A percentile compares a stretch with the other conserved stretches of the same genome.
Conservation (phyloP, 169 alveolate species). For the Besnoitia besnoiti region DNA sequence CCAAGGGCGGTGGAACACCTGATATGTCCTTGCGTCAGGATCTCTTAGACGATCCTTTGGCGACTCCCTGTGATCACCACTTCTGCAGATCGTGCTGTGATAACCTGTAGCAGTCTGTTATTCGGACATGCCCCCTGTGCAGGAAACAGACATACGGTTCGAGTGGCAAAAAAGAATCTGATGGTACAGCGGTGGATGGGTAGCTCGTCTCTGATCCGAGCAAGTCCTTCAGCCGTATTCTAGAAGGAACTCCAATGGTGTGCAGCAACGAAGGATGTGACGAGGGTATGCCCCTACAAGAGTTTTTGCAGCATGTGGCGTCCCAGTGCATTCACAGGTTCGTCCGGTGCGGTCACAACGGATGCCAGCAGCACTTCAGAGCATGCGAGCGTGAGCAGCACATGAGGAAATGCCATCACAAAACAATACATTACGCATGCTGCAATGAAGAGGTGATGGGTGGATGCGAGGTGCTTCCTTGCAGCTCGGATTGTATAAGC, state of each 20-base stretch:
- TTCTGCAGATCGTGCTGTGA: constrained; percentile 35
- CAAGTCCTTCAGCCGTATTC: constrained; percentile 20
- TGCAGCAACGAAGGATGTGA: constrained; percentile 32
- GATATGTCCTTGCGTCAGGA: constrained; percentile 15
- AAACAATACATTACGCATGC: neutral
- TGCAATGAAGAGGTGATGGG: constrained; percentile 5
- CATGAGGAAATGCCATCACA: constrained; percentile 1
- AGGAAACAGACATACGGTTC: constrained; percentile 17
- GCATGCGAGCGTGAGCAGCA: neutral
- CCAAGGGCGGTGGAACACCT: constrained; percentile 28
- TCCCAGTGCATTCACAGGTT: neutral
- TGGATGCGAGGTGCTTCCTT: constrained; percentile 26
- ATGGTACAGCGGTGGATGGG: constrained; percentile 22
- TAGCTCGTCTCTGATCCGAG: constrained; percentile 31
- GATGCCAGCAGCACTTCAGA: neutral
- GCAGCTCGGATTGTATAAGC: neutral
- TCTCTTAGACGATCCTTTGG: constrained; percentile 12
- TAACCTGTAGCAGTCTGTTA: neutral
- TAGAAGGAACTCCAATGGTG: constrained; percentile 32
- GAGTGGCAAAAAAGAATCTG: neutral
- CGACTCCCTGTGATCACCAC: constrained; percentile 35
- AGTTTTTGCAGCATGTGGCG: neutral
- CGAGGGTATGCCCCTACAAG: neutral
- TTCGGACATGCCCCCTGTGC: constrained; percentile 35
- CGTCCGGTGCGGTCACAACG: neutral